Conservation (phyloP, 176 grass and related monocot genomes). For the Rhipidocladum racemiflorum region DNA sequence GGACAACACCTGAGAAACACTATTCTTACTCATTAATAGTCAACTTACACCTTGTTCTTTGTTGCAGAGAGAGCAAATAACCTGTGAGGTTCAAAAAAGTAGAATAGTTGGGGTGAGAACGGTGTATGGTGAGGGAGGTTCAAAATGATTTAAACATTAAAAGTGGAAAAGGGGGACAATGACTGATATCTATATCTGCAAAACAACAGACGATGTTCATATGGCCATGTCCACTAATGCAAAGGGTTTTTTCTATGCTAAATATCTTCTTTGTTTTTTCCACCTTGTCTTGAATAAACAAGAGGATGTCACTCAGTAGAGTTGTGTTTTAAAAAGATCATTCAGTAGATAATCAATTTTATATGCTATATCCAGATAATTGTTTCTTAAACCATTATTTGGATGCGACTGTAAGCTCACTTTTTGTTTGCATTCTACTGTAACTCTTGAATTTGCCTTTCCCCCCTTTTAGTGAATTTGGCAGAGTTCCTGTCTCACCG, state of each 20-base stretch:
- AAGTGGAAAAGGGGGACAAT: not conserved
- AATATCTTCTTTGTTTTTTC: not conserved
- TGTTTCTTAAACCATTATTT: not conserved
- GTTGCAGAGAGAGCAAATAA: conserved; percentile 76
- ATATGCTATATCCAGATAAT: not conserved
- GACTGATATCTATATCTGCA: conserved; percentile 1
- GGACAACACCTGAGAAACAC: not conserved
- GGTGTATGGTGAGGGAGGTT: not conserved
- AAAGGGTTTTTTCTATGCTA: not conserved
- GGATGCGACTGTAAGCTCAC: not conserved
- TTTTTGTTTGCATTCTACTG: too few relatives aligned
- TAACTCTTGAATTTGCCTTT: too few relatives aligned
- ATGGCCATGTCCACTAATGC: not conserved
- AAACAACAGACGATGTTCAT: not conserved
- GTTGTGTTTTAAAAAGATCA: too few relatives aligned
- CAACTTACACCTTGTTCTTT: conserved; percentile 76
- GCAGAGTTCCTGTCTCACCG: too few relatives aligned
- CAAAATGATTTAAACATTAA: conserved; percentile 8
- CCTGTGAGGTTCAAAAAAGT: conserved; percentile 40
- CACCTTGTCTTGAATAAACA: not conserved
- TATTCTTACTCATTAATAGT: not conserved
- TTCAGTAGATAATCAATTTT: not conserved
- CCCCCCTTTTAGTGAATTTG: too few relatives aligned
- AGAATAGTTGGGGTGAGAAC: not conserved
- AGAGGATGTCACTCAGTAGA: not conserved